Evolutionary conservation across 805 yeast genomes (phyloP).

Genomic region (Ogataea degrootiae): DNA sequence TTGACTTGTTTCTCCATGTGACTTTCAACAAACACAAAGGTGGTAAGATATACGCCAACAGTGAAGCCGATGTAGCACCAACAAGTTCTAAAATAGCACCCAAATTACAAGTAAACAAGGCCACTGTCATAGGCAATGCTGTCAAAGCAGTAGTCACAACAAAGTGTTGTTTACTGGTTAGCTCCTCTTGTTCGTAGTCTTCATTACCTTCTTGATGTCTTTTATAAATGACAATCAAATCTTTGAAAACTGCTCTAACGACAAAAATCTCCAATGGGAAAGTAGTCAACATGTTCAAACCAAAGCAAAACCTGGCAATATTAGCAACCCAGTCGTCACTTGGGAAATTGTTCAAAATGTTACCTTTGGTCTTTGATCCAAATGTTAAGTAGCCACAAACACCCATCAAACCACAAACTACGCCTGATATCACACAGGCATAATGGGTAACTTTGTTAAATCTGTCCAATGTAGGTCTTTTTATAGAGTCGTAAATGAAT

Average conservation of each 20-base stretch:
- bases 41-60: slow-evolving; percentile 89
- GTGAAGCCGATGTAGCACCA: slow-evolving; percentile 90
- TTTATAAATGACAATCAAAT: slow-evolving; percentile 37
- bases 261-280: slow-evolving; percentile 90
- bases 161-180: slow-evolving; percentile 47
- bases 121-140: slow-evolving; percentile 64
- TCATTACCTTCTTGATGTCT: slow-evolving; percentile 12
- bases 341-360: slow-evolving; percentile 82
- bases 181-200: slow-evolving; percentile 16
- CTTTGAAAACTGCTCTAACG: slow-evolving; percentile 79
- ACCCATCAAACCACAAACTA: slow-evolving; percentile 75
- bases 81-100: slow-evolving; percentile 87
- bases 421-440: slow-evolving; percentile 75
- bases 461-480: slow-evolving; percentile 67
- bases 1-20: slow-evolving; percentile 40
- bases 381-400: slow-evolving; percentile 72
- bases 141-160: slow-evolving; percentile 63
- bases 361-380: slow-evolving; percentile 77
- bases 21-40: slow-evolving; percentile 76
- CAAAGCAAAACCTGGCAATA: slow-evolving; percentile 86
- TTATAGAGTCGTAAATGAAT: slow-evolving; percentile 80
- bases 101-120: slow-evolving; percentile 78
- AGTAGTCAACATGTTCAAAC: slow-evolving; percentile 88
- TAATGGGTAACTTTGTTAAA: slow-evolving; percentile 78
- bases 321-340: slow-evolving; percentile 70